These are phyloP conservation scores for Wilcoxina mikolae DNA, from an alignment of 495 filamentous ascomycete species.

Conservation along the genomic window DNA sequence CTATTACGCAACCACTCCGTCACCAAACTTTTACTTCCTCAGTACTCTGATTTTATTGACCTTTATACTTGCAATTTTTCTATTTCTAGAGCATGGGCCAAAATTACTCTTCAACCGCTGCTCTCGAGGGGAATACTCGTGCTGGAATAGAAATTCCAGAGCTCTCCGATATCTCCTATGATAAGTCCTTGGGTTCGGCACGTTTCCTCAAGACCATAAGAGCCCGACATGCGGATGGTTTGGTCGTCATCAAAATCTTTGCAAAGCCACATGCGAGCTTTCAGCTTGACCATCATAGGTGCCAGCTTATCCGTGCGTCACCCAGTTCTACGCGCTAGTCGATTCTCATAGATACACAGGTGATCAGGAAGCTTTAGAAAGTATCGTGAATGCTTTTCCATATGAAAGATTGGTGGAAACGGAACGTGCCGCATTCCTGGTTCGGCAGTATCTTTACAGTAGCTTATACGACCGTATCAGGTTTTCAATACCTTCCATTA, in stretches of 20 bases:
- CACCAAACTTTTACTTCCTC: too few relatives aligned
- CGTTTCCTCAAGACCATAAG: conserved; percentile 95
- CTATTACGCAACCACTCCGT: too few relatives aligned
- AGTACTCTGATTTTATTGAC: too few relatives aligned
- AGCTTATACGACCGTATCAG: conserved; percentile 92
- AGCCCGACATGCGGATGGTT: conserved; percentile 72
- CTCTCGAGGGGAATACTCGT: conserved; percentile 49
- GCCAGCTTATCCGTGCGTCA: conserved; percentile 22
- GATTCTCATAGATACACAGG: conserved; percentile 36
- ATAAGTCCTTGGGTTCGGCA: conserved; percentile 83
- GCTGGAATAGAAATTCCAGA: conserved; percentile 90
- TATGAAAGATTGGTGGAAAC: conserved; percentile 88
- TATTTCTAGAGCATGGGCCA: too few relatives aligned
- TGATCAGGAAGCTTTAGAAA: conserved; percentile 62
- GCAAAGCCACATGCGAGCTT: conserved; percentile 62
- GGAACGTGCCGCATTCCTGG: conserved; percentile 74
- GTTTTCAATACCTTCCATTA: conserved; percentile 28
- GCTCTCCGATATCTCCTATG: conserved; percentile 74
- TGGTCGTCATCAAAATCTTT: conserved; percentile 84
- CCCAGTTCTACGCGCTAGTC: conserved; percentile 2
- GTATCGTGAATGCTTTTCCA: conserved; percentile 79
- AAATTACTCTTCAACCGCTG: conserved; percentile 80
- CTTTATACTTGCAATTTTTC: too few relatives aligned
- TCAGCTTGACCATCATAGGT: conserved; percentile 22
- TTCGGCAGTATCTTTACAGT: conserved; percentile 92